phyloP scores from a whole-genome alignment of 2,329 filamentous ascomycete genomes.

The Penicillium occitanis region DNA sequence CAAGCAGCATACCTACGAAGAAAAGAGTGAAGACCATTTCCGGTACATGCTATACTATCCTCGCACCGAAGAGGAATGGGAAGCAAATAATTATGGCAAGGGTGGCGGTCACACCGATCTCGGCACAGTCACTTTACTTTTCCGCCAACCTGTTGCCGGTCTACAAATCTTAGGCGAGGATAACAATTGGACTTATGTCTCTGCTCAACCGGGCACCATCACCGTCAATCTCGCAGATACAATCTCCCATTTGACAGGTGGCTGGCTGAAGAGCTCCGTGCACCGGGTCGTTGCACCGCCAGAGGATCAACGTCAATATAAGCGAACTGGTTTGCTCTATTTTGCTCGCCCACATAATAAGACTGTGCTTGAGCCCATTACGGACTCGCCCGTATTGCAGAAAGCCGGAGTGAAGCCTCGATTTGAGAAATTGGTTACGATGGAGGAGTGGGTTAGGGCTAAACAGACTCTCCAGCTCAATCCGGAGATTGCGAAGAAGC shows the following conservation, averaged over 20 bases:
- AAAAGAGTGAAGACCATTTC: slow-evolving; percentile 60
- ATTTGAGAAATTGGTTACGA: slow-evolving; percentile 46
- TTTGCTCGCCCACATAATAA: slow-evolving; percentile 43
- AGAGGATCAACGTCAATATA: slow-evolving; percentile 47
- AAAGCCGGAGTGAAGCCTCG: slow-evolving; percentile 31
- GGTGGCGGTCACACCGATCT: slow-evolving; percentile 57
- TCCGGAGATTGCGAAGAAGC: slow-evolving; percentile 40
- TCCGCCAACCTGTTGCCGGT: slow-evolving; percentile 59
- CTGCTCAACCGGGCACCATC: slow-evolving; percentile 51
- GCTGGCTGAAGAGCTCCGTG: slow-evolving; percentile 52
- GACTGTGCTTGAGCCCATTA: slow-evolving; percentile 26
- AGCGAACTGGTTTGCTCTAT: slow-evolving; percentile 47
- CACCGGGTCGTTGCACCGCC: slow-evolving; percentile 53
- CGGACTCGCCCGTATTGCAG: slow-evolving; percentile 33
- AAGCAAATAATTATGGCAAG: slow-evolving; percentile 46
- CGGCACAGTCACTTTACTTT: slow-evolving; percentile 57
- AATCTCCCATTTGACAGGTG: slow-evolving; percentile 51
- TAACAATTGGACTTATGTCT: slow-evolving; percentile 53
- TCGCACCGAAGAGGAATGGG: slow-evolving; percentile 51
- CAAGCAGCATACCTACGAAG: slow-evolving; percentile 58
- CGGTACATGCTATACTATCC: slow-evolving; percentile 62
- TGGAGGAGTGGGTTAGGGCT: slow-evolving; percentile 48
- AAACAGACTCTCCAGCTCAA: slow-evolving; percentile 43
- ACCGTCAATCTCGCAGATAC: slow-evolving; percentile 56
- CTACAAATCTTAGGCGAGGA: slow-evolving; percentile 57